These are phyloP conservation scores for Dioscorea cayenensis DNA, from an alignment of 116 monocot species.

Conservation along the genomic window DNA sequence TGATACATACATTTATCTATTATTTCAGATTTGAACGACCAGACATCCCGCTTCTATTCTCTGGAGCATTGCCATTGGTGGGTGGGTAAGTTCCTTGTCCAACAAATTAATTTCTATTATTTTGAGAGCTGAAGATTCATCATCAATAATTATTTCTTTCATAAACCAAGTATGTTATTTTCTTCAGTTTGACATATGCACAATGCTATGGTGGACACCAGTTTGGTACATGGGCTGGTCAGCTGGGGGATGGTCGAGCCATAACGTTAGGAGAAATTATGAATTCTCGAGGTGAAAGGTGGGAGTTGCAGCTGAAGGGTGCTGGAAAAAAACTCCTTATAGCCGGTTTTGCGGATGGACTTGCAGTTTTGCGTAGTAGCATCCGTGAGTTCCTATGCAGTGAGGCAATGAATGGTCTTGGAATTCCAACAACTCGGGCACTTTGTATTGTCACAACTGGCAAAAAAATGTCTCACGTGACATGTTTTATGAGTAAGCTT, in stretches of 20 bases:
- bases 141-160: background rate
- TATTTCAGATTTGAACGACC: conserved; percentile 79
- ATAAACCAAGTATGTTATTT: background rate
- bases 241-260: conserved; percentile 95
- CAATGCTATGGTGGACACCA: conserved; percentile 99
- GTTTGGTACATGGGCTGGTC: conserved; percentile 98
- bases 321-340: conserved; percentile 95
- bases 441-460: conserved; percentile 94
- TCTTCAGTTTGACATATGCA: conserved; percentile 75
- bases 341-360: conserved; percentile 97
- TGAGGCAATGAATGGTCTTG: conserved; percentile 98
- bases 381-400: conserved; percentile 97
- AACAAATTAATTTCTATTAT: background rate
- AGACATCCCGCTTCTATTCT: conserved; percentile 80
- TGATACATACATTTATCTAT: conserved; percentile 1
- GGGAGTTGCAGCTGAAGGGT: conserved; percentile 99
- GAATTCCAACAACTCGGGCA: conserved; percentile 94
- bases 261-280: conserved; percentile 92
- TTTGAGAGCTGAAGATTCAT: background rate
- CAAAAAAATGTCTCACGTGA: conserved; percentile 75
- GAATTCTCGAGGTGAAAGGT: conserved; percentile 73
- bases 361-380: conserved; percentile 97
- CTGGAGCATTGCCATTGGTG: conserved; percentile 70
- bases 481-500: conserved; percentile 97
- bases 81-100: conserved; percentile 52